Evolutionary conservation across 2,329 filamentous ascomycete genomes (phyloP).

Genomic region (Nectriaceae sp.): DNA sequence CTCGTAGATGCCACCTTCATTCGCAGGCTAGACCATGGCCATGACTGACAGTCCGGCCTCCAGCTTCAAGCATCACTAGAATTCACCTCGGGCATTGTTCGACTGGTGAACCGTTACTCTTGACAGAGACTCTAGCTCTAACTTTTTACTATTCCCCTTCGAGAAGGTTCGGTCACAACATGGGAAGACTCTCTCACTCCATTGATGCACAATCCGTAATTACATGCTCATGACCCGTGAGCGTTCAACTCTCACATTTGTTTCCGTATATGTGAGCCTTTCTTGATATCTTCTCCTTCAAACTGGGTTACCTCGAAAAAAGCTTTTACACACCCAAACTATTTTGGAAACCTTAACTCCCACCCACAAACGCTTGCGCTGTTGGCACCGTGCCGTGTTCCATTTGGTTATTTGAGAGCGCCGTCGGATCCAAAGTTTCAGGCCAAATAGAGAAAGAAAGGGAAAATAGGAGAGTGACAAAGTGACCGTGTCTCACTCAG

Average conservation of each 20-base stretch:
- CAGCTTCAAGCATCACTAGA: too few species aligned
- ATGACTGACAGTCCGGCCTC: too few species aligned
- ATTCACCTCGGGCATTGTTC: too few species aligned
- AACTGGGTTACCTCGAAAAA: too few species aligned
- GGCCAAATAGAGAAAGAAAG: slow-evolving; percentile 20
- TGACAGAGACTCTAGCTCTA: background rate
- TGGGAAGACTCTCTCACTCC: background rate
- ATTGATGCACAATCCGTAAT: too few species aligned
- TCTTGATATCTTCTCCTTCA: too few species aligned
- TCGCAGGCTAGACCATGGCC: background rate
- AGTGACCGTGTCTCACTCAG: too few species aligned
- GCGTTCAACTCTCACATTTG: too few species aligned
- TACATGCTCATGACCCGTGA: too few species aligned
- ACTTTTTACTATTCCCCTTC: background rate
- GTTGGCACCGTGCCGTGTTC: slow-evolving; percentile 20
- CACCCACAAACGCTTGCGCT: slow-evolving; percentile 29
- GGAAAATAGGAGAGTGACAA: slow-evolving; percentile 5
- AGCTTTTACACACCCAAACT: background rate
- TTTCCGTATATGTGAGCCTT: too few species aligned
- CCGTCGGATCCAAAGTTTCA: slow-evolving; percentile 24
- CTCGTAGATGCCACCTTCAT: slow-evolving; percentile 1
- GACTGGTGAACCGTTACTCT: background rate
- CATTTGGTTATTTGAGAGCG: slow-evolving; percentile 17
- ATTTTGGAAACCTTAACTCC: slow-evolving; percentile 17
- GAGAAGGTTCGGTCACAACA: too few species aligned